Conservation (phyloP, 2,329 filamentous ascomycete species). For the Fusarium pseudograminearum region DNA sequence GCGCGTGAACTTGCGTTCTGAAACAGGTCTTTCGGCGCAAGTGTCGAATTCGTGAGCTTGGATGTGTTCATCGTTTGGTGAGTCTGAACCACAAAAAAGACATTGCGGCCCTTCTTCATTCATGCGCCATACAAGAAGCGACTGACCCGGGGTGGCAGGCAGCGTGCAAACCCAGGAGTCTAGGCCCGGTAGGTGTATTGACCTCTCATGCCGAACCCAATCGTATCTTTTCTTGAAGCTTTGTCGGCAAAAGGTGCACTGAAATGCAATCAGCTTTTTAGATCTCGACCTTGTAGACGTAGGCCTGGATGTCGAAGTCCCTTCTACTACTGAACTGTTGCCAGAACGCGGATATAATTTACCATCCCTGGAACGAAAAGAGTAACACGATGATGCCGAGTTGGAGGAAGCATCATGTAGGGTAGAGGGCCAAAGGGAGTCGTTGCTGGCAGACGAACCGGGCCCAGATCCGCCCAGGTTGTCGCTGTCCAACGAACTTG, state of each 20-base stretch:
- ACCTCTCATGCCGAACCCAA: conserved; percentile 62
- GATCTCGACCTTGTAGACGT: conserved; percentile 28
- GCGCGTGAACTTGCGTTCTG: conserved; percentile 58
- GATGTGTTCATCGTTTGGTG: conserved; percentile 53
- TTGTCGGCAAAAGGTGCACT: conserved; percentile 56
- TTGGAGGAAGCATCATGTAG: conserved; percentile 44
- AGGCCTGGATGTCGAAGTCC: conserved; percentile 22
- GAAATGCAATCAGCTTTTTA: conserved; percentile 46
- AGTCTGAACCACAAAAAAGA: conserved; percentile 54
- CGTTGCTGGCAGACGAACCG: conserved; percentile 49
- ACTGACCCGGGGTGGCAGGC: conserved; percentile 49
- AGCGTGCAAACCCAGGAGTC: conserved; percentile 64
- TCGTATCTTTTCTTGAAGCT: conserved; percentile 57
- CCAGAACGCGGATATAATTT: conserved; percentile 39
- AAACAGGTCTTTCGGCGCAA: conserved; percentile 61
- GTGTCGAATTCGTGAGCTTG: conserved; percentile 57
- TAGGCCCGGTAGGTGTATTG: conserved; percentile 59
- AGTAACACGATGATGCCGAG: conserved; percentile 48
- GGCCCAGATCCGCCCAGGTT: conserved; percentile 43
- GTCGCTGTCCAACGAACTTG: conserved; percentile 36
- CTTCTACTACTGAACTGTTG: conserved; percentile 40
- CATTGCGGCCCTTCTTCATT: conserved; percentile 58
- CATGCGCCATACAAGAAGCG: conserved; percentile 63
- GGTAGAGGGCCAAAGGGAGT: conserved; percentile 45
- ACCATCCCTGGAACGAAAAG: conserved; percentile 32